Percentiles rank a stretch among this genome's conserved stretches.
Evolutionary conservation across 441 rosid species (phyloP).

Genomic region (Lagerstroemia fauriei): DNA sequence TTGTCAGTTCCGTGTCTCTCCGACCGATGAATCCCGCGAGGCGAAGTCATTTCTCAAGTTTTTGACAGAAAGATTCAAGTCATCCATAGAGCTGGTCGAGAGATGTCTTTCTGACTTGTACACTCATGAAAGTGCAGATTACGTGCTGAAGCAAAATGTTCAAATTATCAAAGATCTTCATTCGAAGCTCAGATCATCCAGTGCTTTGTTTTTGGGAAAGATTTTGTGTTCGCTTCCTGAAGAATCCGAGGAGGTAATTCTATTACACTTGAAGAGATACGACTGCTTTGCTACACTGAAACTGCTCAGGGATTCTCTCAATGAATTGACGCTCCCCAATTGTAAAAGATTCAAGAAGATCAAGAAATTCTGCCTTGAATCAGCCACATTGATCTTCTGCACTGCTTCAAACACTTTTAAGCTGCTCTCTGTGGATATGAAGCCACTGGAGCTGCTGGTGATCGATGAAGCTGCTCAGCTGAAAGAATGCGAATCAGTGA

Average conservation of each 20-base stretch:
- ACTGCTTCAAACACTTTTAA: constrained; percentile 45
- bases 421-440: constrained; percentile 20
- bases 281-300: constrained; percentile 23
- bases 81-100: constrained; percentile 20
- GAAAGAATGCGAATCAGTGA: constrained; percentile 58
- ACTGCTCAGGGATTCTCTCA: constrained; percentile 19
- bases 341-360: neutral
- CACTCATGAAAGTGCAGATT: constrained; percentile 36
- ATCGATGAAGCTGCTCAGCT: constrained; percentile 61
- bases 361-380: constrained; percentile 31
- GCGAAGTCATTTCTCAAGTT: constrained; percentile 36
- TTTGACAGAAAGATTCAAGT: constrained; percentile 30
- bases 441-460: constrained; percentile 35
- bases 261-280: constrained; percentile 15
- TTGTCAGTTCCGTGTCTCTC: neutral
- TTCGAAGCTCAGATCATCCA: constrained; percentile 35
- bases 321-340: constrained; percentile 14
- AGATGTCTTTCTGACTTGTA: constrained; percentile 32
- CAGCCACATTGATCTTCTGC: constrained; percentile 45
- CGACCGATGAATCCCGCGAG: constrained; percentile 8
- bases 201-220: constrained; percentile 21
- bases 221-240: constrained; percentile 23
- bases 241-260: constrained; percentile 33
- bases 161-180: constrained; percentile 26
- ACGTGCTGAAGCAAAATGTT: constrained; percentile 20